Base-by-base conservation (phyloP, 176 grass and related monocot species). In the Oropetium thomaeum region DNA sequence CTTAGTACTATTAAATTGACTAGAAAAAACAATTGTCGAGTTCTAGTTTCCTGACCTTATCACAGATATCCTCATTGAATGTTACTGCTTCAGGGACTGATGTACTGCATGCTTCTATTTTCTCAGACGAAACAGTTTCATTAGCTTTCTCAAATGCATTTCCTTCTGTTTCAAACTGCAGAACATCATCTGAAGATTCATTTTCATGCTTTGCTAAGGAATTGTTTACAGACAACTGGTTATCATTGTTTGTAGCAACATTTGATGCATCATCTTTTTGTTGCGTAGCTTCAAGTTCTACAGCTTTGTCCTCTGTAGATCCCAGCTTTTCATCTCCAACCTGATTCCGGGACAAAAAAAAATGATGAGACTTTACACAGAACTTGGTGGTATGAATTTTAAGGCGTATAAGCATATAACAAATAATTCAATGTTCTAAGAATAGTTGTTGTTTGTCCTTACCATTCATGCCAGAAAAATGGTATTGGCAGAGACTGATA, bases 31-130 rank as follows among this genome's bases (percentile, higher is more conserved):
- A 73, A 51, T 68, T 59, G 62, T 57, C 31, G 43, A 73, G 29
- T 71, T 58, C 7, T 87, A 38, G 48, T 39, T 73, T 79, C 49
- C 80, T 74, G 34, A 88, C 79, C 80, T 79, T 83, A 62, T 79
- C 1, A 2, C 23, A 29, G 12, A 68, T 74, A 54, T 73, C 80
- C 52, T 88, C 43, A 25, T 62, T 52, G 8, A 29, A 11, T 62
- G 35, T 39, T 26, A 53, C 74, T 30, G 54, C 34, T 62, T 79
- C 80, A 78, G 23, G 70, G 73, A 33, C 25, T 68, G 52, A n/a
- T 34, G 62, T 61, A 86, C 29, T 37, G 42, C 52, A 73, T 78
- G 73, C 54, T 26, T 73, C 62, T 49, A 27, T 74, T 79, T 79
- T 77, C 62, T 74, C 69, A 68, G 22, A 27, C 0, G 8, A 42